A percentile compares a stretch with the other conserved stretches of the same genome.
These are phyloP conservation scores for Debaryomycetaceae sp. DNA, from an alignment of 1,139 yeast genomes.

Conservation along the genomic window DNA sequence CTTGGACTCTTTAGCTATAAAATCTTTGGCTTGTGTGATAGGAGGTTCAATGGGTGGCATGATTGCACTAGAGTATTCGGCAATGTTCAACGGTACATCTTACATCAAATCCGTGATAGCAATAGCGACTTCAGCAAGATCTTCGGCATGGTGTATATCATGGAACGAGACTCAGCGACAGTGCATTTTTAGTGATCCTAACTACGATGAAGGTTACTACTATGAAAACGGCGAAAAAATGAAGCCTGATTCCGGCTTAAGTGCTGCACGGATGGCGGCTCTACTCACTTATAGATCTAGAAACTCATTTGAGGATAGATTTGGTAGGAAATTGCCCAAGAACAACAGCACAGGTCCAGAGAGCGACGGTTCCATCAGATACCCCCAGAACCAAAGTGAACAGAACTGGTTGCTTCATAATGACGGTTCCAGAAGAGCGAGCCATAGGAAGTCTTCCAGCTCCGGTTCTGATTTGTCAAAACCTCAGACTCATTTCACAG, in stretches of 20 bases:
- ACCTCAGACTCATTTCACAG: slow-evolving; percentile 89
- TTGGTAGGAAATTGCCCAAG: slow-evolving; percentile 71
- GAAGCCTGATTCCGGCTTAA: slow-evolving; percentile 81
- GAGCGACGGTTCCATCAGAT: slow-evolving; percentile 20
- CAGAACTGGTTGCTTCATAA: slow-evolving; percentile 45
- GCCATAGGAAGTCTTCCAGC: slow-evolving; percentile 7
- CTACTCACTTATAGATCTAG: slow-evolving; percentile 87
- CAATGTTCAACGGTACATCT: slow-evolving; percentile 63
- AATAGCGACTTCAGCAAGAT: slow-evolving; percentile 89
- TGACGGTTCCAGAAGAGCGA: slow-evolving; percentile 33
- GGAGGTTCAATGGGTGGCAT: slow-evolving; percentile 99
- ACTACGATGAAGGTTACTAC: slow-evolving; percentile 81
- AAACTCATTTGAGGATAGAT: slow-evolving; percentile 85
- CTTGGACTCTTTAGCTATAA: slow-evolving; percentile 70
- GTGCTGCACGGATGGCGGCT: slow-evolving; percentile 98
- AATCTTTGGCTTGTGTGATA: slow-evolving; percentile 74
- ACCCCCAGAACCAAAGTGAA: slow-evolving; percentile 42
- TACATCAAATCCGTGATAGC: slow-evolving; percentile 77
- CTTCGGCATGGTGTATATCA: slow-evolving; percentile 97
- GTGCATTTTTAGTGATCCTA: slow-evolving; percentile 91
- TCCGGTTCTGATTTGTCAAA: slow-evolving; percentile 17
- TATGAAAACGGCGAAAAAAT: slow-evolving; percentile 55
- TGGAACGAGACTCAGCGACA: slow-evolving; percentile 99
- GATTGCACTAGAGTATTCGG: slow-evolving; percentile 81
- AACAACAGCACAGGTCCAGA: slow-evolving; percentile 8